Evolutionary conservation across 2,329 filamentous ascomycete genomes (phyloP), one percentile per base, ranked within the genome.

Genomic region (Penicillium freii): DNA sequence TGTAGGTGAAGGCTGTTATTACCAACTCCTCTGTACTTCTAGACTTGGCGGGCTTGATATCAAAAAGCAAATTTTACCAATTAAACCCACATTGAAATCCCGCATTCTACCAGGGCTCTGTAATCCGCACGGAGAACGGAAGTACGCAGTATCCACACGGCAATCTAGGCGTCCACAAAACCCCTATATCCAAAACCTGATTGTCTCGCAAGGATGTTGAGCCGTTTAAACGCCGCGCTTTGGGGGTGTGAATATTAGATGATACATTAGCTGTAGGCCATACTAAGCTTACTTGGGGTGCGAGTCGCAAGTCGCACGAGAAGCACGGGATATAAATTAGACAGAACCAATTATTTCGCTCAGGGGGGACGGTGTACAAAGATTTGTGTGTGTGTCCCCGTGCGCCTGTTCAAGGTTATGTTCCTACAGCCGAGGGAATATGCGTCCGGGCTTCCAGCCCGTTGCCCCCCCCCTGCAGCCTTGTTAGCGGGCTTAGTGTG

Each of bases 341-440:
- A 44, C 11, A 10, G 15, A 27, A 17, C 29, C 29, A 52, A 27
- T 46, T 10, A 17, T 27, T 45, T 21, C 10, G 7, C 39, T 43
- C 39, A 6, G 19, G 50, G 38, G 45, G 21, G 8, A 57, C 49
- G 49, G 47, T 59, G 48, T 50, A 45, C 34, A 42, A 56, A 56
- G 25, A 36, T 29, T 6, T 25, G 33, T 38, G 33, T 38, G 48
- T 4, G 27, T 36, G 45, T 47, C 50, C 51, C 58, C 52, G 58
- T 60, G 58, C 47, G 48, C 47, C 27, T 44, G 27, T 42, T 52
- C 58, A 59, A 61, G 59, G 57, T 57, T 59, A 61, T 54, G 59
- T 57, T 52, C 56, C 58, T 60, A 54, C 47, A 57, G 49, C 59
- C 49, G 42, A 59, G 45, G 33, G 31, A 55, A 8, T n/a, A 39